These are phyloP conservation scores for Lachnellula subtilissima DNA, from an alignment of 2,329 filamentous ascomycete genomes.

Conservation along the genomic window DNA sequence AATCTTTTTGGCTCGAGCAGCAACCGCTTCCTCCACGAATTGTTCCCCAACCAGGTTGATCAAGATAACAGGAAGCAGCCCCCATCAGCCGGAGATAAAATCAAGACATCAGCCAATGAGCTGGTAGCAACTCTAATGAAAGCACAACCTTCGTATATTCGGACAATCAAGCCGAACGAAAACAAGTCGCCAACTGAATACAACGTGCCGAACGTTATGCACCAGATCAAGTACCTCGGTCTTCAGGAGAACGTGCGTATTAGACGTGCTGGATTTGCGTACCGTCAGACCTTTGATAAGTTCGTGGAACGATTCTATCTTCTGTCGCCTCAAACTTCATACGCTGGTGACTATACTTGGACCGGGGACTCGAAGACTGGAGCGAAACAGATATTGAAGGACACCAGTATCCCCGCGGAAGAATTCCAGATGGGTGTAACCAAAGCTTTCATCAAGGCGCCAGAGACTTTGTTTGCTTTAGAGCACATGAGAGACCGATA, in stretches of 20 bases:
- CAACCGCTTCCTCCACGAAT: conserved; percentile 77
- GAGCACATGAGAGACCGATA: conserved; percentile 98
- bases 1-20: conserved; percentile 79
- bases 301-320: conserved; percentile 98
- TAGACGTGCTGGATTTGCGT: conserved; percentile 91
- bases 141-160: conserved; percentile 93
- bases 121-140: conserved; percentile 95
- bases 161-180: conserved; percentile 98
- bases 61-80: conserved; percentile 93
- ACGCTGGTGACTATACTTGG: conserved; percentile 97
- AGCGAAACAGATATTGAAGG: conserved; percentile 87
- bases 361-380: conserved; percentile 81
- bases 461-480: conserved; percentile 91
- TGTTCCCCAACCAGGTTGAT: conserved; percentile 92
- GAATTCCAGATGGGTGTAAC: conserved; percentile 97
- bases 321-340: conserved; percentile 87
- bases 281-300: conserved; percentile 94
- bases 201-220: conserved; percentile 84
- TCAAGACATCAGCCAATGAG: conserved; percentile 90
- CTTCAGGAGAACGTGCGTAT: conserved; percentile 99
- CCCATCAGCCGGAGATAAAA: conserved; percentile 93
- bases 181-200: conserved; percentile 96
- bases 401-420: conserved; percentile 89
- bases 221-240: conserved; percentile 98
- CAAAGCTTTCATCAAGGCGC: conserved; percentile 97